Base-by-base conservation (phyloP, 768 basidiomycete genomes). In the Melanogaster broomeanus region DNA sequence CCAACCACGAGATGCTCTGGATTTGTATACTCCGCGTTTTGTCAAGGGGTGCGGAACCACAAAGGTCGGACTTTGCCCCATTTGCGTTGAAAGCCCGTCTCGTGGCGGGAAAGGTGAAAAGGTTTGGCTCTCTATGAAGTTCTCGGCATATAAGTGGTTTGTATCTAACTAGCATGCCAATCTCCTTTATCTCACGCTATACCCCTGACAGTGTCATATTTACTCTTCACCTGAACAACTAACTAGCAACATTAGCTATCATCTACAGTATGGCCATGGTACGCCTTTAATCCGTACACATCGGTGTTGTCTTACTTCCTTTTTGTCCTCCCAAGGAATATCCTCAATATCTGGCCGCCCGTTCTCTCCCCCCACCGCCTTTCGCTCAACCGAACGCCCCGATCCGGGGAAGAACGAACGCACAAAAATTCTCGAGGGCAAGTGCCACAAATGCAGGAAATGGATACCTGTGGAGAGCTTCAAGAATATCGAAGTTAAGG, bases 261-360 rank as follows among this genome's bases (percentile, higher is more conserved):
- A 92, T 61, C 81, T 92, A 83, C 89, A 90, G 61, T 89, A 89
- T 53, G 75, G 78, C 3, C 88, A 91, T 61, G 88, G 88, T 88
- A 72, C 6, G 72, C 59, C 13, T 27, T 8, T 30, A 22, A 11
- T 31, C 24, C 15, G 19, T 48, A 12, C 3, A 34, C 16, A 15
- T 31, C 21, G 2, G n/a, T 41, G 34, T 16, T 47, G 37, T 13
- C 35, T 33, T 24, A 27, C 27, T 35, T 33, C 8, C 45, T 13
- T 48, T 40, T 34, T 56, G 21, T 55, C 50, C 37, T 48, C 12
- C 45, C 42, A 45, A 90, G 90, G 90, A 7, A 83, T 92, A 33
- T 89, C 87, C 0, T 81, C 88, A 8, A 66, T 75, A 3, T 83
- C 85, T 0, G 83, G 82, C 0, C 77, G 73, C 2, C 90, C 91